Conservation (phyloP, 169 alveolate genomes). For the Cardiosporidium cionae region DNA sequence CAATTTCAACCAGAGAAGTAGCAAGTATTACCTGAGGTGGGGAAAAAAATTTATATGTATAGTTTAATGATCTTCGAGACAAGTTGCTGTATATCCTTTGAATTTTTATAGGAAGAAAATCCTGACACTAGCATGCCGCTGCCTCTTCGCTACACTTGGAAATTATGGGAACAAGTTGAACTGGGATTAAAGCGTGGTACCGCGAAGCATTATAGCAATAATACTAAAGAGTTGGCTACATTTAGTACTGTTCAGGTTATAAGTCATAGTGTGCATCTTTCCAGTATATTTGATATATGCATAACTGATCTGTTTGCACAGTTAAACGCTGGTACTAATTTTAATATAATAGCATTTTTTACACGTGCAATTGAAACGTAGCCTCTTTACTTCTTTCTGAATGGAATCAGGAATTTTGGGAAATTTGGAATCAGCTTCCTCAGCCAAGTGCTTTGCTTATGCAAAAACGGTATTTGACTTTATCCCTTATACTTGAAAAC, state of each 20-base stretch:
- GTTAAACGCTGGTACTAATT: no score
- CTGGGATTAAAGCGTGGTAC: neutral
- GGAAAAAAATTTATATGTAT: no score
- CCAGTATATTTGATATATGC: no score
- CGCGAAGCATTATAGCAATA: slow-evolving; percentile 7
- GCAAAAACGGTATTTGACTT: slow-evolving; percentile 31
- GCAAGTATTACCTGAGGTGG: no score
- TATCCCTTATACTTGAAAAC: neutral
- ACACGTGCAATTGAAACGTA: no score
- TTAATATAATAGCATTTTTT: no score
- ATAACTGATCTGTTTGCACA: no score
- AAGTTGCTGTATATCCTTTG: no score
- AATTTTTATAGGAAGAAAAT: no score
- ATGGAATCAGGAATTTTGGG: slow-evolving; percentile 51
- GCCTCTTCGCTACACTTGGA: slow-evolving; percentile 44
- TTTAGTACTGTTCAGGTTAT: slow-evolving; percentile 33
- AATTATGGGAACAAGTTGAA: slow-evolving; percentile 43
- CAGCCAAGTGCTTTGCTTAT: slow-evolving; percentile 62
- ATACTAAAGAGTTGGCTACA: slow-evolving; percentile 23
- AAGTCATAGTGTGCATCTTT: no score
- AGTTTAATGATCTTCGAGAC: no score
- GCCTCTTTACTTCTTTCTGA: neutral
- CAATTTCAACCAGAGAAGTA: no score
- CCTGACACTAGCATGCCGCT: slow-evolving; percentile 17
- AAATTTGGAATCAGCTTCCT: slow-evolving; percentile 60